Conservation (phyloP, 1,284 basidiomycete genomes). For the Phenoliferia sp. region DNA sequence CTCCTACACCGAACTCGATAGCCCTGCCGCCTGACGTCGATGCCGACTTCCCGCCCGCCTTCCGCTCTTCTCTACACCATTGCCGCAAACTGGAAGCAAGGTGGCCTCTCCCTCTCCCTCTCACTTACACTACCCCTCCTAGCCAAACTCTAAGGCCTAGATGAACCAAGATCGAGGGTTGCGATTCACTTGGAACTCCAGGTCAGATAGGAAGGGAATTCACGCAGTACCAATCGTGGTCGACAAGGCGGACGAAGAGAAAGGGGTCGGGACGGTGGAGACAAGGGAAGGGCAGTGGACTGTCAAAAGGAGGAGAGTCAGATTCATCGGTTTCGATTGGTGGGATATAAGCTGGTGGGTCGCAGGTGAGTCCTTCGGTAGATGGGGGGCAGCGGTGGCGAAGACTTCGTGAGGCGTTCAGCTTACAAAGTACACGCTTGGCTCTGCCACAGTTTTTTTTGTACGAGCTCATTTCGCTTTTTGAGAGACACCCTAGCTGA, state of each 20-base stretch:
- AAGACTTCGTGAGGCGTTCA: not conserved
- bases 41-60: not conserved
- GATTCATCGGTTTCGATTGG: slow-evolving; percentile 6
- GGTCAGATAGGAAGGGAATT: slow-evolving; percentile 6
- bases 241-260: not conserved
- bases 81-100: not conserved
- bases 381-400: too few species aligned
- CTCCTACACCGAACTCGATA: too few species aligned
- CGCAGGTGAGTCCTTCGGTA: not conserved
- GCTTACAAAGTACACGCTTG: not conserved
- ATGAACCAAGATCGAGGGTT: not conserved
- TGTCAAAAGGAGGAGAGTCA: not conserved
- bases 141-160: not conserved
- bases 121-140: not conserved
- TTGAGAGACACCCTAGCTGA: not conserved
- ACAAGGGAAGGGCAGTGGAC: not conserved
- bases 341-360: slow-evolving; percentile 22
- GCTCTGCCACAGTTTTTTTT: not conserved
- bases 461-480: not conserved
- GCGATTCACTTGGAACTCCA: slow-evolving; percentile 1
- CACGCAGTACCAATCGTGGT: not conserved
- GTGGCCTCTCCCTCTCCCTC: not conserved
- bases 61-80: not conserved
- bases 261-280: not conserved
- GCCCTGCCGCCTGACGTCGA: too few species aligned